Evolutionary conservation across 441 rosid genomes (phyloP), one percentile per base, ranked within the genome.

Genomic region (Cnidoscolus chayamansa): DNA sequence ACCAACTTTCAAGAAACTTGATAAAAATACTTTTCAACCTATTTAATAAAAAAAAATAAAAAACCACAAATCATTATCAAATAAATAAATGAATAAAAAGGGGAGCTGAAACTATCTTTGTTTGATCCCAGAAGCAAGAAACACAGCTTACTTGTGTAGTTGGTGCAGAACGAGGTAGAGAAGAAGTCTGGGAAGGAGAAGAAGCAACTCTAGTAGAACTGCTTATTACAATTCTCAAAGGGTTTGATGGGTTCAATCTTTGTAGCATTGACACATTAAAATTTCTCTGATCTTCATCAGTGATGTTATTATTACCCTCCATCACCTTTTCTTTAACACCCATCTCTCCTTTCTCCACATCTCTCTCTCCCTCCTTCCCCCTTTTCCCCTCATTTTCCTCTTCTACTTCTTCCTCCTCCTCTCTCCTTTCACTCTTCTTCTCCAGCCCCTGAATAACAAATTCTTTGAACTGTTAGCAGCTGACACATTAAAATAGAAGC

Each of bases 221-320:
- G 80, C 84, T 87, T 25, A 83, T 67, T 25, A 67, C 89, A 70
- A 92, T 77, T 77, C 97, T 85, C 59, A 94, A 84, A 75, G 99
- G 97, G 78, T 92, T 94, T 57, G 94, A 88, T 40, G 88, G 92
- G 78, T 90, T 89, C 61, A 94, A 65, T 70, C 86, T 88, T 54
- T 81, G 94, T 82, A 94, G 62, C 88, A 87, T 84, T 32, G 96
- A 76, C 11, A 67, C 65, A 10, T 65, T 65, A 70, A 19, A 76
- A 72, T 37, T 79, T 48, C 65, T 72, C 55, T 72, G 68, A 5
- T 47, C 68, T 16, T 67, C 63, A 50, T 16, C 72, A 31, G 47
- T 19, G 51, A 57, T 40, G 37, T 16, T 32, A 51, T 25, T 25
- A 25, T 62, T 35, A 0, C 10, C 35, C 5, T 15, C 61, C 2